A percentile compares a stretch with the other conserved stretches of the same genome.
Evolutionary conservation across 371 early-diverging fungal species (phyloP).

Genomic region (Mucor racemosus): DNA sequence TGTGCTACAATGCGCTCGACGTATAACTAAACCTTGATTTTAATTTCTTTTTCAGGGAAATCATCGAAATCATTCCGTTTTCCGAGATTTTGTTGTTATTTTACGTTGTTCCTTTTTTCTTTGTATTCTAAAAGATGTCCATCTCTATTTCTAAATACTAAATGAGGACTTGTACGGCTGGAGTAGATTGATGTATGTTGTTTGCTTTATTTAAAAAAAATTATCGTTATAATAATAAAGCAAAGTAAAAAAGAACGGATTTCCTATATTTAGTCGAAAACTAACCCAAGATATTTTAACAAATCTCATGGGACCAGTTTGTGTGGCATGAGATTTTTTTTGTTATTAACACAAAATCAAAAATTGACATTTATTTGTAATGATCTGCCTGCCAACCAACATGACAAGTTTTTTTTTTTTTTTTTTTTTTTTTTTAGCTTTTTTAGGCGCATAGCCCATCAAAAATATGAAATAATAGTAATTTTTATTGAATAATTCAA

Average conservation of each 20-base stretch:
- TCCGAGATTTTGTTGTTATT: slow-evolving; percentile 12
- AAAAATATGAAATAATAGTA: neutral
- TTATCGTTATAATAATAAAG: too few relatives aligned
- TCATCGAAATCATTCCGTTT: slow-evolving; percentile 11
- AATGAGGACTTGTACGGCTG: neutral
- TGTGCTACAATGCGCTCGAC: slow-evolving; percentile 13
- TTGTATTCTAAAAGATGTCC: neutral
- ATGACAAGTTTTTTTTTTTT: neutral
- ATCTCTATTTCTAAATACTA: neutral
- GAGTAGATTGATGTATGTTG: neutral
- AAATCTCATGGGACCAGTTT: neutral
- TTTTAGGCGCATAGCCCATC: neutral
- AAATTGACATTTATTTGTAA: slow-evolving; percentile 9
- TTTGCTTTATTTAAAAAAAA: neutral
- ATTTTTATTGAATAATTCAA: neutral
- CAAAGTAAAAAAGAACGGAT: neutral
- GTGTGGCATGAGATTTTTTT: neutral
- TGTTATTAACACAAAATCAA: slow-evolving; percentile 4
- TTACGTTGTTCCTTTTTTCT: neutral
- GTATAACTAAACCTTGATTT: slow-evolving; percentile 2
- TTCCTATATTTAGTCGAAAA: neutral
- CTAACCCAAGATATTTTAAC: neutral
- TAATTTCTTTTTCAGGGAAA: slow-evolving; percentile 8
- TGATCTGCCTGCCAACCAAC: slow-evolving; percentile 6
- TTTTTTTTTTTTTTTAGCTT: neutral